Conservation (phyloP, 2,329 filamentous ascomycete genomes). For the Colletotrichum sublineola region DNA sequence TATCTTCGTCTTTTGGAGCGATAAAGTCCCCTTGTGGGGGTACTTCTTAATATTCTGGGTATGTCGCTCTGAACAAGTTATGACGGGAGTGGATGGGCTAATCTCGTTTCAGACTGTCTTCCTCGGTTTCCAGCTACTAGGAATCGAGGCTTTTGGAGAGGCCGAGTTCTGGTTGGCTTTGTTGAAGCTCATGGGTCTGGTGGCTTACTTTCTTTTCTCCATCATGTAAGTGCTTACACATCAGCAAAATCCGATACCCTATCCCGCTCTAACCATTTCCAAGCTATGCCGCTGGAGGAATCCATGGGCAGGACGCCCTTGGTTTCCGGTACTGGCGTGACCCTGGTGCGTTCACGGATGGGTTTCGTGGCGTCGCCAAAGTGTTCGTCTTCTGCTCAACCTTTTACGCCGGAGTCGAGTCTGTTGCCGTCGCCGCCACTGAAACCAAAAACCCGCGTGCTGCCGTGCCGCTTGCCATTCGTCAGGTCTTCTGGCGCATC, state of each 20-base stretch:
- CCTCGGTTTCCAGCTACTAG: conserved; percentile 76
- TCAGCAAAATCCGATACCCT: neutral
- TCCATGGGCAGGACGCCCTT: conserved; percentile 68
- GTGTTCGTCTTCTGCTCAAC: conserved; percentile 79
- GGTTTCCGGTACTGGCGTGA: conserved; percentile 80
- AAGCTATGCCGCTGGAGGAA: conserved; percentile 75
- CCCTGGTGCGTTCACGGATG: conserved; percentile 78
- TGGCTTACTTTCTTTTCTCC: conserved; percentile 81
- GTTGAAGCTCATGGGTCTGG: conserved; percentile 77
- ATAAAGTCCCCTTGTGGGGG: conserved; percentile 72
- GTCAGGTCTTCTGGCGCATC: conserved; percentile 73
- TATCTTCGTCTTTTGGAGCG: conserved; percentile 76
- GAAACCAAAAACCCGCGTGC: conserved; percentile 70
- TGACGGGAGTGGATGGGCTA: no score
- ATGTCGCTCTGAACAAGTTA: conserved; percentile 36
- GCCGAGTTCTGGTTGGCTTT: conserved; percentile 84
- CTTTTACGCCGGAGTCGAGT: conserved; percentile 77
- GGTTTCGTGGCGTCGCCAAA: conserved; percentile 74
- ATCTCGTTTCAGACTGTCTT: conserved; percentile 62
- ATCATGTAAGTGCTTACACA: conserved; percentile 64
- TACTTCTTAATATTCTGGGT: conserved; percentile 83
- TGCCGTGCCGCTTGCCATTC: conserved; percentile 70
- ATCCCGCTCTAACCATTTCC: neutral
- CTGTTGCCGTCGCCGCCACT: conserved; percentile 73
- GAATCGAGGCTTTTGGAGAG: conserved; percentile 81